phyloP scores from a whole-genome alignment of 805 yeast species.

The Lachancea quebecensis region DNA sequence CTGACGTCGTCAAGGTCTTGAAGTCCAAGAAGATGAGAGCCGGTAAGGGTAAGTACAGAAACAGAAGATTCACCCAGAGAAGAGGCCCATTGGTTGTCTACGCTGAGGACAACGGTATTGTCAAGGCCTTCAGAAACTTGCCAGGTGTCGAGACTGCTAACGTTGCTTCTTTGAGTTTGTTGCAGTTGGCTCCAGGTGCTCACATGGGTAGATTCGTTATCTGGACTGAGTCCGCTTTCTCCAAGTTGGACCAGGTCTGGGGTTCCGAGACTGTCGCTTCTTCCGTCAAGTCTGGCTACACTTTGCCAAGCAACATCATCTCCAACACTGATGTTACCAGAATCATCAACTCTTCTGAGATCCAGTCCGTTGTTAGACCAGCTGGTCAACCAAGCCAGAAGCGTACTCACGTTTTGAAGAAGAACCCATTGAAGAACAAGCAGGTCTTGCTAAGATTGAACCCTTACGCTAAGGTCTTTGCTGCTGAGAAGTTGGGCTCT shows the following conservation, averaged over 20 bases:
- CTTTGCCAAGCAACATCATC: constrained; percentile 90
- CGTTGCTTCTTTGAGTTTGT: constrained; percentile 86
- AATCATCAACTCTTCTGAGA: constrained; percentile 97
- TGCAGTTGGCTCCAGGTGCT: constrained; percentile 99
- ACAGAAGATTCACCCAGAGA: constrained; percentile 99
- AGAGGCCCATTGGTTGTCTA: constrained; percentile 99
- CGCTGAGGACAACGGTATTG: constrained; percentile 95
- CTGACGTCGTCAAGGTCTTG: constrained; percentile 95
- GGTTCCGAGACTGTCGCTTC: constrained; percentile 84
- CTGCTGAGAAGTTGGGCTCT: constrained; percentile 86
- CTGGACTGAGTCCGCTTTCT: constrained; percentile 99
- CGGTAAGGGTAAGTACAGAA: constrained; percentile 99
- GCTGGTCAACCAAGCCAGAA: constrained; percentile 91
- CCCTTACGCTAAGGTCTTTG: constrained; percentile 98
- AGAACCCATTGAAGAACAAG: constrained; percentile 99
- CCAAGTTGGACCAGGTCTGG: constrained; percentile 94
- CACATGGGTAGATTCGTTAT: constrained; percentile 99
- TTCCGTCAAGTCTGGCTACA: constrained; percentile 71
- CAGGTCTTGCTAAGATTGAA: constrained; percentile 95
- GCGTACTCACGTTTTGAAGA: constrained; percentile 94
- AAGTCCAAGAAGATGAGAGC: constrained; percentile 98
- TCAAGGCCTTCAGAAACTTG: constrained; percentile 98
- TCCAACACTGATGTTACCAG: constrained; percentile 94
- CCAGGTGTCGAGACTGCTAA: constrained; percentile 99
- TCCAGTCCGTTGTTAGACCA: constrained; percentile 94